A percentile compares a stretch with the other conserved stretches of the same genome.
These are phyloP conservation scores for Raphidocelis subcapitata DNA, from an alignment of 139 green algal genomes.

Conservation along the genomic window DNA sequence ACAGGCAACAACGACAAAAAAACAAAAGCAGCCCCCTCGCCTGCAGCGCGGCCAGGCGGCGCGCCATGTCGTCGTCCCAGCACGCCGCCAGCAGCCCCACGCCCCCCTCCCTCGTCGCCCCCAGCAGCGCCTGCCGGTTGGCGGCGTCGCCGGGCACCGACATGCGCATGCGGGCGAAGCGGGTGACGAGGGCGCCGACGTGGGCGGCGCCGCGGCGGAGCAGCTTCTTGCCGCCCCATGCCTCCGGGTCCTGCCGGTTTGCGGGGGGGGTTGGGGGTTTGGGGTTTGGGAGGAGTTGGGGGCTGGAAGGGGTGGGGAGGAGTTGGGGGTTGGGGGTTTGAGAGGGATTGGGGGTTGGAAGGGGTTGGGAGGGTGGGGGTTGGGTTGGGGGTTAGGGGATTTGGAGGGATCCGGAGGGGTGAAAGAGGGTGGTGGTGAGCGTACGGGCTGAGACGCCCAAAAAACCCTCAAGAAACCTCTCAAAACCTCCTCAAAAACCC, in stretches of 20 bases:
- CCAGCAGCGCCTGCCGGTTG: slow-evolving; percentile 37
- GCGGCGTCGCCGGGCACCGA: slow-evolving; percentile 13
- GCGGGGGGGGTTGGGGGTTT: neutral
- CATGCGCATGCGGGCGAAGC: slow-evolving; percentile 27
- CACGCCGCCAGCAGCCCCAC: slow-evolving; percentile 21
- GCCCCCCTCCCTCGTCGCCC: slow-evolving; percentile 1
- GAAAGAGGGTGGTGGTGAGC: no score
- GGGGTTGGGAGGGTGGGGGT: no score
- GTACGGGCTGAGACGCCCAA: no score
- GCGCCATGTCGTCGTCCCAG: slow-evolving; percentile 30
- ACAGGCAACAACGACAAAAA: neutral
- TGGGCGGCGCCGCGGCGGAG: slow-evolving; percentile 47
- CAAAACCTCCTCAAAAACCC: no score
- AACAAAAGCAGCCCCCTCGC: neutral
- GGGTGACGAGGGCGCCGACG: slow-evolving; percentile 24
- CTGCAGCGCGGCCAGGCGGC: slow-evolving; percentile 9
- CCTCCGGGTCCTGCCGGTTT: slow-evolving; percentile 37
- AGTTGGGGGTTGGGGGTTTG: no score
- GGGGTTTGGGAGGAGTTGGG: neutral
- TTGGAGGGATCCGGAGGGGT: no score
- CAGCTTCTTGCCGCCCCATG: slow-evolving; percentile 60
- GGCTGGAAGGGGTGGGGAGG: no score
- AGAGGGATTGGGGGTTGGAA: no score
- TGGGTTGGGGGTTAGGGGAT: no score
- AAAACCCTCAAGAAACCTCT: no score